Conservation (phyloP, 257 asterid species). For the Solanum bukasovii region DNA sequence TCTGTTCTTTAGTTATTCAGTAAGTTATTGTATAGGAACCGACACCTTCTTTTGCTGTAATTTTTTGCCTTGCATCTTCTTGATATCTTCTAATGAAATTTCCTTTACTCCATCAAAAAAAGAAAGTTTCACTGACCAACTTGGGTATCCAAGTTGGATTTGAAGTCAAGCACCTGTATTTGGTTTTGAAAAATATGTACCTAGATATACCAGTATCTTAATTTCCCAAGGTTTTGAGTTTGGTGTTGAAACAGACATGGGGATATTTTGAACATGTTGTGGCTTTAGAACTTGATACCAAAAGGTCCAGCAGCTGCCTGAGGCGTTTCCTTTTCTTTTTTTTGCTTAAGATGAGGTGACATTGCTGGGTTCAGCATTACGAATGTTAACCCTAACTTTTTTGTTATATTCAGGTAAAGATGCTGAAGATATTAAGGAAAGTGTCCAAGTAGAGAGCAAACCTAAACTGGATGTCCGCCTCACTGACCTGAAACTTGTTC, state of each 20-base stretch:
- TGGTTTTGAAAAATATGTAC: not conserved
- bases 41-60: not conserved
- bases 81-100: not conserved
- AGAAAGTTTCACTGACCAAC: not conserved
- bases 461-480: conserved; percentile 83
- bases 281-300: not conserved
- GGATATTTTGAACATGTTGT: not conserved
- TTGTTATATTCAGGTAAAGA: conserved; percentile 48
- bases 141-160: not conserved
- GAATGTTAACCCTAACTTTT: conserved; percentile 1
- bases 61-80: not conserved
- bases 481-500: conserved; percentile 63
- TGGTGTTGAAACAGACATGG: not conserved
- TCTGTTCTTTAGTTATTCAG: not conserved
- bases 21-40: not conserved
- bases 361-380: not conserved
- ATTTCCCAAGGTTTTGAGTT: not conserved
- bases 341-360: not conserved
- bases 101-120: not conserved
- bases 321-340: not conserved
- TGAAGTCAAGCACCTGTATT: not conserved
- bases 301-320: conserved; percentile 1
- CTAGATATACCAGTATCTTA: not conserved
- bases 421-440: conserved; percentile 73
- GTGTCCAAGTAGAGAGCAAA: conserved; percentile 55